Base-by-base conservation (phyloP, 345 rosid species). In the Cardiospermum halicacabum region DNA sequence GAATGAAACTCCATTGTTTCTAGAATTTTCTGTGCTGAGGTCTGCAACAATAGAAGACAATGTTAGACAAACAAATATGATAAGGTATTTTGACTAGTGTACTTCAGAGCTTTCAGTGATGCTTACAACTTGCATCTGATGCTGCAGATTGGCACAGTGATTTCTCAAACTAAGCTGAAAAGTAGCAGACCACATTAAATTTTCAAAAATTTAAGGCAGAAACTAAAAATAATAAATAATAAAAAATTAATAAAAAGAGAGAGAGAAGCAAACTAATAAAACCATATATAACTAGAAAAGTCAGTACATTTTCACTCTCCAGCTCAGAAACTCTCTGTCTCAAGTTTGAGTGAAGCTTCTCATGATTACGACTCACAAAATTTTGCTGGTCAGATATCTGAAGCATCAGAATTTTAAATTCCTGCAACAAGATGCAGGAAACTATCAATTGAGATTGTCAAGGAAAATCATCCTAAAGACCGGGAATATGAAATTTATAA, bases 231-330 rank as follows among this genome's bases (percentile, higher is more conserved):
- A n/a, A n/a, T n/a, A n/a, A n/a, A n/a, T n/a, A n/a, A n/a, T n/a
- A n/a, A n/a, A n/a, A n/a, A n/a, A n/a, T n/a, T n/a, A n/a, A n/a
- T n/a, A n/a, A n/a, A n/a, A n/a, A n/a, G n/a, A n/a, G n/a, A n/a
- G n/a, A n/a, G n/a, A n/a, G n/a, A 32, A 32, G 45, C 53, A 56
- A 45, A 28, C 26, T 28, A 26, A 19, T 27, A 13, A 48, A 62
- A 30, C 30, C 32, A 22, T 59, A 19, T 36, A 61, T 21, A 26
- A 19, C 9, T 56, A 19, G 27, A 45, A 56, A 53, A 34, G 13
- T 21, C 12, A 51, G 31, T 40, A 89, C 98, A 96, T 89, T 87
- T 75, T 86, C 89, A 59, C 67, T 78, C 72, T 88, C 96, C 47
- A 75, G 58, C 57, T 75, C 80, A 66, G 71, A 64, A 69, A 77